Percentiles rank a stretch among this genome's conserved stretches.
Conservation (phyloP, 2,329 filamentous ascomycete genomes). For the Ceratocystis cacaofunesta region DNA sequence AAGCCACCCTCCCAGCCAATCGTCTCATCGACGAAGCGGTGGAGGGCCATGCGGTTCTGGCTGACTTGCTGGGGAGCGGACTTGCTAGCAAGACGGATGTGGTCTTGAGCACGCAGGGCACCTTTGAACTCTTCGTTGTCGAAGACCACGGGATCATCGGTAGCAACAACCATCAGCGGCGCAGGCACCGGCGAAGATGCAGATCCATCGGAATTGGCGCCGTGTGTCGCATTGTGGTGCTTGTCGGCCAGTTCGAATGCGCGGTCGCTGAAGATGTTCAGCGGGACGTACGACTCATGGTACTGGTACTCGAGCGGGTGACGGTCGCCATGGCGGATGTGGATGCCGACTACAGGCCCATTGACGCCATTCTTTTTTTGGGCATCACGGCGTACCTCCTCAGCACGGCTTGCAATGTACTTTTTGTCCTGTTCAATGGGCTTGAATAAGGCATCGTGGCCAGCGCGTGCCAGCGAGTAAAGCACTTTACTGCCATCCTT, state of each 20-base stretch:
- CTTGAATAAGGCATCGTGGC: conserved; percentile 61
- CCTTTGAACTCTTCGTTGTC: conserved; percentile 45
- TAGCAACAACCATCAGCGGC: conserved; percentile 50
- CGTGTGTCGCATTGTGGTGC: conserved; percentile 29
- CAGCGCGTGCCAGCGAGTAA: conserved; percentile 51
- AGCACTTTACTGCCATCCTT: conserved; percentile 43
- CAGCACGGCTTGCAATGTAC: conserved; percentile 47
- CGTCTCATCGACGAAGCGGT: conserved; percentile 57
- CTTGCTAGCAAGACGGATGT: conserved; percentile 61
- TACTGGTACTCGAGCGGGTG: conserved; percentile 68
- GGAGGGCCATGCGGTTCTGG: conserved; percentile 36
- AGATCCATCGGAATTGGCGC: conserved; percentile 21
- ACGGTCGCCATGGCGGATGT: conserved; percentile 66
- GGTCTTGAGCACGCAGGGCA: conserved; percentile 52
- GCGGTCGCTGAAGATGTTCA: conserved; percentile 50
- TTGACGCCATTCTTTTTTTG: conserved; percentile 34
- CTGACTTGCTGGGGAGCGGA: conserved; percentile 29
- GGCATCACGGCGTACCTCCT: conserved; percentile 17
- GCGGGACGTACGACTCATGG: conserved; percentile 60
- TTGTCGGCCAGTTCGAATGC: conserved; percentile 40
- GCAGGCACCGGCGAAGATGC: conserved; percentile 17
- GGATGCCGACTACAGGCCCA: conserved; percentile 46
- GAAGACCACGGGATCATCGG: conserved; percentile 68
- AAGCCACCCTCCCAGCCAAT: conserved; percentile 85
- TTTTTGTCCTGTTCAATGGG: conserved; percentile 48